Conservation (phyloP, 495 filamentous ascomycete genomes). For the Ramalina peruviana region DNA sequence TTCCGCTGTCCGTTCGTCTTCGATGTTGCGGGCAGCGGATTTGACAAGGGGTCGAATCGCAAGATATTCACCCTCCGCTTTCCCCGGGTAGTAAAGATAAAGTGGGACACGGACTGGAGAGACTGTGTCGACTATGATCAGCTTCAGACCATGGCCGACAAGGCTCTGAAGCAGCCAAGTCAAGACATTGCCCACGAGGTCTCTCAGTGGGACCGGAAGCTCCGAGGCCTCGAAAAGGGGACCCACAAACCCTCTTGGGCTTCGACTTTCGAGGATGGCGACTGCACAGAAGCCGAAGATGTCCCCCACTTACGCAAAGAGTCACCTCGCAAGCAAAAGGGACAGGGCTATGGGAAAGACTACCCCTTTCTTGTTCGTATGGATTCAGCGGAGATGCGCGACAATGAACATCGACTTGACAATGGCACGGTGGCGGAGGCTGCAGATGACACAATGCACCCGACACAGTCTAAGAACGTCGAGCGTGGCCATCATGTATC, state of each 20-base stretch:
- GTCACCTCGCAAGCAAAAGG: too few relatives aligned
- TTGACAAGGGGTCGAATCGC: conserved; percentile 44
- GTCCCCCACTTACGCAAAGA: too few relatives aligned
- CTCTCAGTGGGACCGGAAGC: conserved; percentile 37
- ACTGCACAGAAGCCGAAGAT: background rate
- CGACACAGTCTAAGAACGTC: too few relatives aligned
- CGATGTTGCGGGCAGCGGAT: conserved; percentile 50
- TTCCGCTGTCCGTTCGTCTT: conserved; percentile 51
- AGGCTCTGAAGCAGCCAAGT: conserved; percentile 26
- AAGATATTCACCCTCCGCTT: conserved; percentile 49
- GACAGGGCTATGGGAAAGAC: background rate
- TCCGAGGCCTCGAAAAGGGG: conserved; percentile 32
- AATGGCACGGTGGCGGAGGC: conserved; percentile 6
- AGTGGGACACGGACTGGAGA: conserved; percentile 40
- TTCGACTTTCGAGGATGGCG: conserved; percentile 5
- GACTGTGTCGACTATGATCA: conserved; percentile 43
- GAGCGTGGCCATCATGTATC: background rate
- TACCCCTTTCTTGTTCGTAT: conserved; percentile 14
- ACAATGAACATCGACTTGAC: conserved; percentile 5
- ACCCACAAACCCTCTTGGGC: conserved; percentile 6
- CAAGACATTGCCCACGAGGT: conserved; percentile 37
- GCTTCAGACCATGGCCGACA: conserved; percentile 38
- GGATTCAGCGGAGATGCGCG: conserved; percentile 15
- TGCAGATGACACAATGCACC: too few relatives aligned
- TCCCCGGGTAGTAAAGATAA: conserved; percentile 47